phyloP scores from a whole-genome alignment of 306 rosid species.

The Lathyrus sativus region DNA sequence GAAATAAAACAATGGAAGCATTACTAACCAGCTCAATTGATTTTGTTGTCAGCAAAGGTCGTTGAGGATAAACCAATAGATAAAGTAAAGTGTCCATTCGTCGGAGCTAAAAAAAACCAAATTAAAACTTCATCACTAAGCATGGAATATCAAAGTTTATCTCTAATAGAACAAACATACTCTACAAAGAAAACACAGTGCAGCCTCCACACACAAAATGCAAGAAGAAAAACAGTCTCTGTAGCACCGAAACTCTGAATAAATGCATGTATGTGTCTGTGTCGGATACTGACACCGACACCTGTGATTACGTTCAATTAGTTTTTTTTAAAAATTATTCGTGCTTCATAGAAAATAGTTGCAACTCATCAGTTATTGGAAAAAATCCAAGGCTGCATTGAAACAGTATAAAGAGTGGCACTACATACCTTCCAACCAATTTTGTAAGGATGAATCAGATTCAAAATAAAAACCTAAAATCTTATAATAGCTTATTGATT shows the following conservation, averaged over 20 bases:
- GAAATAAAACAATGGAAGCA: conserved; percentile 23
- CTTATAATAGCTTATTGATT: not conserved
- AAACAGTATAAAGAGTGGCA: not conserved
- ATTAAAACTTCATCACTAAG: conserved; percentile 21
- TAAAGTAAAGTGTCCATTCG: conserved; percentile 87
- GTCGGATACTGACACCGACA: no score
- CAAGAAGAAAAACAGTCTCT: conserved; percentile 9
- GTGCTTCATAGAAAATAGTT: not conserved
- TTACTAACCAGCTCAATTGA: conserved; percentile 92
- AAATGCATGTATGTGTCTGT: no score
- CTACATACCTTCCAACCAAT: not conserved
- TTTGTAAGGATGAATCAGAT: not conserved
- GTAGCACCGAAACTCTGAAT: no score
- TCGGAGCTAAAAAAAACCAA: conserved; percentile 54
- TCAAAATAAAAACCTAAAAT: not conserved
- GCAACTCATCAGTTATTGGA: not conserved
- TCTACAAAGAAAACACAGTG: not conserved
- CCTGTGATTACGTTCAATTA: no score
- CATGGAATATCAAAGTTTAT: conserved; percentile 15
- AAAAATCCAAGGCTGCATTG: not conserved
- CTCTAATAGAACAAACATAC: not conserved
- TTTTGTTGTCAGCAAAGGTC: conserved; percentile 86
- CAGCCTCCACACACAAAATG: conserved; percentile 21
- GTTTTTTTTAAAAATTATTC: no score
- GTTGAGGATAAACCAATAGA: conserved; percentile 92